Evolutionary conservation across 2,329 filamentous ascomycete genomes (phyloP), one percentile per base, ranked within the genome.

Genomic region (Sclerotinia spermophila): DNA sequence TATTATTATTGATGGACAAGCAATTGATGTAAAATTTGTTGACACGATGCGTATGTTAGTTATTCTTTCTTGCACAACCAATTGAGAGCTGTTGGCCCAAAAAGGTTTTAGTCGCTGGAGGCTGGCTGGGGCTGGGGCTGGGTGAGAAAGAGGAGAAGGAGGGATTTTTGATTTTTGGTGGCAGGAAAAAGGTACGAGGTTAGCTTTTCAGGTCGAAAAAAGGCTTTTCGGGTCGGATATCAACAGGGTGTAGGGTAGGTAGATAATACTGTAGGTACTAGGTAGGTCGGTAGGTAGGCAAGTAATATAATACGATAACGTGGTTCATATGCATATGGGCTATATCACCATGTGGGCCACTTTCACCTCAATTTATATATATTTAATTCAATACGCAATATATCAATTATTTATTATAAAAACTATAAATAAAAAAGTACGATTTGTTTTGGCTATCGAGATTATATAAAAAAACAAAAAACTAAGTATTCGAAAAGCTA

Each of bases 41-140:
- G 64, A 67, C 64, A 67, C 45, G 48, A 58, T 64, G 60, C n/a
- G 30, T 62, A 35, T 64, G n/a, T n/a, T n/a, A n/a, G n/a, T n/a
- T n/a, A n/a, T n/a, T n/a, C n/a, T 33, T 45, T 35, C 24, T 45
- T 51, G 30, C 44, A 64, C 61, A 64, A 64, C 61, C 33, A 44
- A 61, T 38, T 19, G 33, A 38, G 61, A 64, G 15, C 17, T 53
- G 48, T 17, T 53, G 48, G 13, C 44, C 61, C 44, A 51, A 48
- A 48, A 64, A 51, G 61, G 61, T 38, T 51, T 48, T 38, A 51
- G 61, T 51, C 17, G 27, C 51, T 38, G 61, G 30, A 51, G 44
- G 61, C 61, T 64, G 61, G 35, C n/a, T n/a, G n/a, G n/a, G n/a
- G n/a, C n/a, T 33, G 21, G 51, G n/a, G 24, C 24, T 38, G 35